A percentile compares a stretch with the other conserved stretches of the same genome.
Evolutionary conservation across 179 eudicot genomes (phyloP).

Genomic region (Drosera spatulata): DNA sequence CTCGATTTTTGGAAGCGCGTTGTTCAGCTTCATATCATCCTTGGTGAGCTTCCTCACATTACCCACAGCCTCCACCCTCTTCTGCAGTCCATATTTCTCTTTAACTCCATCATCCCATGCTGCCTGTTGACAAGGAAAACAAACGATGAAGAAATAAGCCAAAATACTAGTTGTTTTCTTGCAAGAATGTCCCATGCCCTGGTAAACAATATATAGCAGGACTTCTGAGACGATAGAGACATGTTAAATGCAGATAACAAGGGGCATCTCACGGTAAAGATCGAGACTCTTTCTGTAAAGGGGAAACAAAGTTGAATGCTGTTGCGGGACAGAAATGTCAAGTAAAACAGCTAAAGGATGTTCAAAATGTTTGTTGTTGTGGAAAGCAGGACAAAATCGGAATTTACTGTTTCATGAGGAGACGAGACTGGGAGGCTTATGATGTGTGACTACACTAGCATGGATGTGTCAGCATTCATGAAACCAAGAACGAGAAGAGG

Average conservation of each 20-base stretch:
- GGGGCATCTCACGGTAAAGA: too few species aligned
- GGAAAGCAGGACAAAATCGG: too few species aligned
- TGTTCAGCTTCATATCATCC: constrained; percentile 87
- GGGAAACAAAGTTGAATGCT: too few species aligned
- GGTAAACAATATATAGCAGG: too few species aligned
- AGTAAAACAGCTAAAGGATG: too few species aligned
- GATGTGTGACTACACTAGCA: not conserved
- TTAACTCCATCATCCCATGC: constrained; percentile 53
- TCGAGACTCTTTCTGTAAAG: too few species aligned
- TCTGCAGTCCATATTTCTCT: constrained; percentile 48
- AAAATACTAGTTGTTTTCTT: not conserved
- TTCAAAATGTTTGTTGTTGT: too few species aligned
- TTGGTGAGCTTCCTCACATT: constrained; percentile 57
- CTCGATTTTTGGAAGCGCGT: constrained; percentile 68
- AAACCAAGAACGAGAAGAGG: constrained; percentile 3
- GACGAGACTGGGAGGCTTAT: not conserved
- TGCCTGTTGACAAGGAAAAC: constrained; percentile 30
- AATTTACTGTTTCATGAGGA: too few species aligned
- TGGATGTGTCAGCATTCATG: not conserved
- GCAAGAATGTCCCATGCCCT: too few species aligned
- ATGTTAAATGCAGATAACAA: too few species aligned
- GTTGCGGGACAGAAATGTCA: too few species aligned
- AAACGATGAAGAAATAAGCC: not conserved
- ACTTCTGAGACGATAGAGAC: too few species aligned
- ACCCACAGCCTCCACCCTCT: constrained; percentile 74